Conservation (phyloP, 352 stramenopile genomes). For the Salisapilia sapeloensis region DNA sequence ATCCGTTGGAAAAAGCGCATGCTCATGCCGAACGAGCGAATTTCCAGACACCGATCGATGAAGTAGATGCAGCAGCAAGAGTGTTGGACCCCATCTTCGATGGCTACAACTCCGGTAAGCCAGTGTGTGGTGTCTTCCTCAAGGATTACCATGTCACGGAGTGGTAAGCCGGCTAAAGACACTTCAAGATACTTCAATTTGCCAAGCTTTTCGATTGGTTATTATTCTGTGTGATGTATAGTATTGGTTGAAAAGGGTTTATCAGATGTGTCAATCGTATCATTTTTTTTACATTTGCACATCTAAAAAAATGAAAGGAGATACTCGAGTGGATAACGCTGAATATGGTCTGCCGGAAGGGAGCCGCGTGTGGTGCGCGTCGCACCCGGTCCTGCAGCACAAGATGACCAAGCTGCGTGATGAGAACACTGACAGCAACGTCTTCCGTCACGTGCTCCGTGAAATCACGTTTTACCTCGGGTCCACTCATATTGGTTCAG, state of each 20-base stretch:
- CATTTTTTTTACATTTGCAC: conserved; percentile 1
- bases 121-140: conserved; percentile 68
- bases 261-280: conserved; percentile 8
- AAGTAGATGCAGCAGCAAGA: conserved; percentile 90
- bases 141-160: conserved; percentile 84
- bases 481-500: conserved; percentile 25
- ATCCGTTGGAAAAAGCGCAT: conserved; percentile 87
- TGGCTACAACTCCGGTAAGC: conserved; percentile 53
- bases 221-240: not conserved
- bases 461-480: conserved; percentile 98
- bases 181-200: too few species aligned
- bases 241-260: conserved; percentile 7
- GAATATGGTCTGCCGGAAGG: conserved; percentile 37
- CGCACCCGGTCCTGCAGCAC: conserved; percentile 86
- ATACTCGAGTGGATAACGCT: conserved; percentile 44
- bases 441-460: conserved; percentile 91
- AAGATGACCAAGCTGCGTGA: conserved; percentile 96
- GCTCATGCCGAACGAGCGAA: conserved; percentile 83
- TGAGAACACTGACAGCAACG: conserved; percentile 79
- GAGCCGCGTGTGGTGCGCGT: conserved; percentile 71
- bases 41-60: conserved; percentile 96
- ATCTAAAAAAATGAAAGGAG: conserved; percentile 26
- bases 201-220: conserved; percentile 2
- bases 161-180: conserved; percentile 27
- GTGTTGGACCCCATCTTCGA: conserved; percentile 93